These are phyloP conservation scores for Neoboletus brunneissimus DNA, from an alignment of 768 basidiomycete genomes.

Conservation along the genomic window DNA sequence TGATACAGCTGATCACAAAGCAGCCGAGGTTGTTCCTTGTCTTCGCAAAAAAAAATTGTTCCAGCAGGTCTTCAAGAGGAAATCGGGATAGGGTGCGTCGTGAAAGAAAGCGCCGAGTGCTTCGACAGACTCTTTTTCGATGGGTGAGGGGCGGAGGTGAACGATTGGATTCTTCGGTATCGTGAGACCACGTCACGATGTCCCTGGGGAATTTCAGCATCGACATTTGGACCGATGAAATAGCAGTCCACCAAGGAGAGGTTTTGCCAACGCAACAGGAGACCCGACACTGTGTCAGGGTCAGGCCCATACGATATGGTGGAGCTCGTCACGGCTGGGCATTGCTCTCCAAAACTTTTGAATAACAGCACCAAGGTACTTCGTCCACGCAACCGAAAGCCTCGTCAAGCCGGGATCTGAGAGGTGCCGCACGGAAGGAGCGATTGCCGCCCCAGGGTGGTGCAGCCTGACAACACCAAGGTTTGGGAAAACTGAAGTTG, in stretches of 20 bases:
- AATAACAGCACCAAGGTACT: neutral
- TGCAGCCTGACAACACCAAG: too few relatives aligned
- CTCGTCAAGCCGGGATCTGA: neutral
- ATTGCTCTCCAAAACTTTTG: neutral
- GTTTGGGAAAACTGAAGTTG: too few relatives aligned
- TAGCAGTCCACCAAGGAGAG: neutral
- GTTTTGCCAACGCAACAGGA: slow-evolving; percentile 8
- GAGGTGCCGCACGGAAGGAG: slow-evolving; percentile 10
- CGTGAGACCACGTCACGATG: slow-evolving; percentile 8
- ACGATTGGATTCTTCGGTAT: neutral
- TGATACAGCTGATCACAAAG: neutral
- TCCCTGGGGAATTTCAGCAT: neutral
- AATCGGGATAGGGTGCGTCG: neutral
- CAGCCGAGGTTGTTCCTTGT: neutral
- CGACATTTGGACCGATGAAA: neutral
- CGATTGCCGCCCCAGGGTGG: neutral
- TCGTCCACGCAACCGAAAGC: neutral
- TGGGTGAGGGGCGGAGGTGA: neutral
- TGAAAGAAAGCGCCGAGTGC: slow-evolving; percentile 14
- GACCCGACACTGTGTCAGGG: neutral
- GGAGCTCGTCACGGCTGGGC: neutral
- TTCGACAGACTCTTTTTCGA: slow-evolving; percentile 1
- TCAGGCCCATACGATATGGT: too few relatives aligned
- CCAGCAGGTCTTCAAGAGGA: neutral
- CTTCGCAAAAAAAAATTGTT: neutral